phyloP scores from a whole-genome alignment of 495 filamentous ascomycete species.

The Lindgomyces ingoldianus region DNA sequence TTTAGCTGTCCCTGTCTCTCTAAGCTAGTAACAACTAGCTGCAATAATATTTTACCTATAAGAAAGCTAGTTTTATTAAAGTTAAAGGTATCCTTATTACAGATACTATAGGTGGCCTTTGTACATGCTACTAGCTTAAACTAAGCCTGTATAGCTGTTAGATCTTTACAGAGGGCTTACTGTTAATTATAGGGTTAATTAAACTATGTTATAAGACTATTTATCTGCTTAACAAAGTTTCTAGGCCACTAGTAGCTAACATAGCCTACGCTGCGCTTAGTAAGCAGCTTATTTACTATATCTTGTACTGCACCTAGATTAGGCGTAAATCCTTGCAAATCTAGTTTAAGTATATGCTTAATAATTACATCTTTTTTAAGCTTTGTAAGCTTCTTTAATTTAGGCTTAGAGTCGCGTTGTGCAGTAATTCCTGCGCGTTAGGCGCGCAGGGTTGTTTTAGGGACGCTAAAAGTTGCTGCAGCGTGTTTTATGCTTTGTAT shows the following conservation, averaged over 20 bases:
- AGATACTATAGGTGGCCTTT: slow-evolving; percentile 47
- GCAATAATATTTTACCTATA: no score
- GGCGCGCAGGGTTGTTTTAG: background rate
- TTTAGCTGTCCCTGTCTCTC: no score
- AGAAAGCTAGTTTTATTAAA: no score
- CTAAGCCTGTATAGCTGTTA: no score
- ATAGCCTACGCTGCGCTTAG: background rate
- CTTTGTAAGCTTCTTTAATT: slow-evolving; percentile 12
- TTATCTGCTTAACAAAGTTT: background rate
- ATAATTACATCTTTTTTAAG: slow-evolving; percentile 12
- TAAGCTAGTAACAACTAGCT: no score
- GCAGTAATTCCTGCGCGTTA: background rate
- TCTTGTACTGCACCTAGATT: background rate
- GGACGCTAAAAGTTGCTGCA: background rate
- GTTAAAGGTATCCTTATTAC: no score
- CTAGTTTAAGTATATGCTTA: slow-evolving; percentile 14
- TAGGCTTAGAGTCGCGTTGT: slow-evolving; percentile 3
- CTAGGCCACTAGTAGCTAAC: no score
- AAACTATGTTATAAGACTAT: slow-evolving; percentile 1
- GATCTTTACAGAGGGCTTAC: no score
- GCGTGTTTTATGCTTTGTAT: slow-evolving; percentile 5
- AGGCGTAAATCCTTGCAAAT: slow-evolving; percentile 16
- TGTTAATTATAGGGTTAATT: no score
- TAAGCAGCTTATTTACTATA: slow-evolving; percentile 18
- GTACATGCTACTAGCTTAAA: no score